Evolutionary conservation across 257 asterid species (phyloP).

Genomic region (Hygrophila difformis): DNA sequence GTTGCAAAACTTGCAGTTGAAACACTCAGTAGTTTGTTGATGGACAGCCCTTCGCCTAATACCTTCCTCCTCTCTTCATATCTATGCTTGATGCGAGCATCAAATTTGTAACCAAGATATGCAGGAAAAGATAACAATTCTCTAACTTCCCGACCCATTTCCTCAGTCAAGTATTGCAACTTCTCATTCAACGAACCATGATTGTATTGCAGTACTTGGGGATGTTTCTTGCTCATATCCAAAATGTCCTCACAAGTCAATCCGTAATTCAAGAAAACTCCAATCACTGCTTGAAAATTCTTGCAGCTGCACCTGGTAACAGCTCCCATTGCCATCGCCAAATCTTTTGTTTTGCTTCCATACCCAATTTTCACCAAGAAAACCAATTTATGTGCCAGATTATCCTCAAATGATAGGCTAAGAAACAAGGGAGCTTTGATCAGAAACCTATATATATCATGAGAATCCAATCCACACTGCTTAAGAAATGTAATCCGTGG

Average conservation of each 20-base stretch:
- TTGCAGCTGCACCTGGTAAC: conserved; percentile 84
- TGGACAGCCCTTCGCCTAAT: conserved; percentile 71
- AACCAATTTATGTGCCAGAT: conserved; percentile 56
- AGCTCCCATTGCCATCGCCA: conserved; percentile 89
- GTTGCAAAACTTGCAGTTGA: conserved; percentile 60
- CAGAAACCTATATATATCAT: conserved; percentile 58
- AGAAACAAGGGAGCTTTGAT: conserved; percentile 75
- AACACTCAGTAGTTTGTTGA: conserved; percentile 72
- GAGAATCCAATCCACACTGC: conserved; percentile 61
- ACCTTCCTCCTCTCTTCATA: conserved; percentile 52
- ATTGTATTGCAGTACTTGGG: conserved; percentile 76
- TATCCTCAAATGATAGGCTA: conserved; percentile 64
- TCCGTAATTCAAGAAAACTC: conserved; percentile 61
- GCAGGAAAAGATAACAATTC: conserved; percentile 83
- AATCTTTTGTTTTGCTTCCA: conserved; percentile 44
- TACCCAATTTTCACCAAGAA: conserved; percentile 72
- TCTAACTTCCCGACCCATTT: conserved; percentile 82
- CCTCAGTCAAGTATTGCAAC: conserved; percentile 68
- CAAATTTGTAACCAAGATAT: conserved; percentile 84
- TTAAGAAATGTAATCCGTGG: conserved; percentile 78
- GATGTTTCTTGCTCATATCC: conserved; percentile 89
- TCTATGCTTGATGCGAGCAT: conserved; percentile 73
- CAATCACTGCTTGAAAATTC: conserved; percentile 67
- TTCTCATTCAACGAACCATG: conserved; percentile 74
- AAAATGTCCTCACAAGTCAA: conserved; percentile 58